Base-by-base conservation (phyloP, 164 flowering plant species). In the Berberis vulgaris region DNA sequence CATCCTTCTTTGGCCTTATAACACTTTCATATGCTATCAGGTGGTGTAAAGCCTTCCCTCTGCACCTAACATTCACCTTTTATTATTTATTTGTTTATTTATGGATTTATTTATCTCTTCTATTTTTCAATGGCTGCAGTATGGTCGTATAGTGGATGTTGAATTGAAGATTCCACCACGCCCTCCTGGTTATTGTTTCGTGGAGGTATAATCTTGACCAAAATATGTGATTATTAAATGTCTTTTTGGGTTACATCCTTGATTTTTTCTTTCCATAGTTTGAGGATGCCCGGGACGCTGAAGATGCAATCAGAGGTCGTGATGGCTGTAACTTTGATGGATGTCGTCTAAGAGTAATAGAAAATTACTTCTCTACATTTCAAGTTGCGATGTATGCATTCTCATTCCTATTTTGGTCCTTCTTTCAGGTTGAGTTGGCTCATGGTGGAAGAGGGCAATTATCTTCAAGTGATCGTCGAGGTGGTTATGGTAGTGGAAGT, bases 251-350 rank as follows among this genome's bases (percentile, higher is more conserved):
- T 11, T 6, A 4, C 10, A 11, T 47, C 10, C 9, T 6, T 4
- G 50, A 7, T 47, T 47, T 47, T 11, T 66, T 69, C 1, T 55
- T 69, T 63, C 6, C 67, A 39, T 71, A 93, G 98, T 93, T 90
- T 83, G 99, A 88, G 73, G 80, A 66, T 81, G 62, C 88, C 58
- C 88, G 96, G 41, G 97, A 94, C 82, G 99, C 97, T 7, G 96
- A 94, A 67, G 99, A 89, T 85, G 99, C 99, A 43, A 94, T 94
- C 42, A 83, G 87, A 75, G 99, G 97, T 39, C 94, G 99, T 40
- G 99, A 94, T 84, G 97, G 99, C 64, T 91, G 89, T 65, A 84
- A 84, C 72, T 94, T 91, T 78, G 97, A 85, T 78, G 91, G 96
- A 13, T 80, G 83, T 69, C 89, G 93, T 59, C 69, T 94, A 49